Evolutionary conservation across 2,329 filamentous ascomycete species (phyloP).

Genomic region (Lachnellula subtilissima): DNA sequence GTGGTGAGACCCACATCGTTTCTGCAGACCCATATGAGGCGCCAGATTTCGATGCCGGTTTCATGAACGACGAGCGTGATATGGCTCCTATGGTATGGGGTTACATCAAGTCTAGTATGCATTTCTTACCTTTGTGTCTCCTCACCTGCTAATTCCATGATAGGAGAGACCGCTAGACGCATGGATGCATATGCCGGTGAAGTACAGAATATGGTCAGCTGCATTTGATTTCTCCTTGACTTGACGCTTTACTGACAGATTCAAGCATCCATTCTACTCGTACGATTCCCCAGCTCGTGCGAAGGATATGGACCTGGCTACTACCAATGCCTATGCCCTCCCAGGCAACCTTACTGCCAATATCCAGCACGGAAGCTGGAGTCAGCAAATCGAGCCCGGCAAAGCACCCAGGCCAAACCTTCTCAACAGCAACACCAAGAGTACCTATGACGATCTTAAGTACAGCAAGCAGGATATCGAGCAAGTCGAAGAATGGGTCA

Average conservation of each 20-base stretch:
- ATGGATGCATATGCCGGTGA: slow-evolving; percentile 49
- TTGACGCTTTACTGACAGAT: slow-evolving; percentile 26
- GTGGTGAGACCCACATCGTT: slow-evolving; percentile 58
- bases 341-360: slow-evolving; percentile 40
- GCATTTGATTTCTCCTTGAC: neutral
- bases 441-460: slow-evolving; percentile 57
- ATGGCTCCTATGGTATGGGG: slow-evolving; percentile 82
- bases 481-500: slow-evolving; percentile 46
- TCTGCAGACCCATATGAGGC: slow-evolving; percentile 60
- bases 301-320: slow-evolving; percentile 68
- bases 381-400: slow-evolving; percentile 52
- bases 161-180: slow-evolving; percentile 58
- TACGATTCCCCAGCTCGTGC: slow-evolving; percentile 66
- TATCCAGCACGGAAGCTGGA: slow-evolving; percentile 56
- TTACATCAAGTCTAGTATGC: slow-evolving; percentile 48
- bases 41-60: slow-evolving; percentile 75
- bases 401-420: slow-evolving; percentile 39
- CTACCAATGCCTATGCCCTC: slow-evolving; percentile 71
- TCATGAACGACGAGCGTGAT: slow-evolving; percentile 81
- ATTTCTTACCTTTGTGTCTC: slow-evolving; percentile 38
- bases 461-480: slow-evolving; percentile 59
- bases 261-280: slow-evolving; percentile 65
- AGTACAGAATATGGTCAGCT: slow-evolving; percentile 38
- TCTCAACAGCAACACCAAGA: slow-evolving; percentile 61
- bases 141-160: slow-evolving; percentile 48